Evolutionary conservation across 345 rosid genomes (phyloP).

Genomic region (Crucihimalaya himalaica): DNA sequence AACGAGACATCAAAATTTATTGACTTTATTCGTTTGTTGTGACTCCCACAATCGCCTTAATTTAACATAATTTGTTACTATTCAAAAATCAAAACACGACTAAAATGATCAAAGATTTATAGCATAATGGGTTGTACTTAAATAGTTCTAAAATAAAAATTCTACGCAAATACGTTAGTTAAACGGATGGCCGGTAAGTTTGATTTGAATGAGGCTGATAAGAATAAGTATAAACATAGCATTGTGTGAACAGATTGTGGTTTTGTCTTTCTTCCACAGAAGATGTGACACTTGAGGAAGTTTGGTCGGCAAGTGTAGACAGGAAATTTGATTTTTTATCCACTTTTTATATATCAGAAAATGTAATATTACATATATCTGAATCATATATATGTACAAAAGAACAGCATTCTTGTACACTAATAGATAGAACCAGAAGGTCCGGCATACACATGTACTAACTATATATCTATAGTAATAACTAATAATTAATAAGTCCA

Average conservation of each 20-base stretch:
- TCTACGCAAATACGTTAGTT: not conserved
- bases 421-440: not conserved
- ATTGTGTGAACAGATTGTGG: constrained; percentile 30
- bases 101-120: not conserved
- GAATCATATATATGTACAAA: not conserved
- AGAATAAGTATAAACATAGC: not conserved
- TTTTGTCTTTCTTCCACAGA: constrained; percentile 16
- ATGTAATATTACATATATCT: not conserved
- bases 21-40: not conserved
- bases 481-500: not conserved
- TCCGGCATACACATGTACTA: not conserved
- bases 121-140: not conserved
- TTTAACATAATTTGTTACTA: not conserved
- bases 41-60: not conserved
- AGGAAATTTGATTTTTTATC: not conserved
- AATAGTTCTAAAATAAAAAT: not conserved
- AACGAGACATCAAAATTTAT: not conserved
- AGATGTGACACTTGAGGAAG: constrained; percentile 37
- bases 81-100: not conserved
- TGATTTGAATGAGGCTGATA: not conserved
- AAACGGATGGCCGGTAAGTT: not conserved
- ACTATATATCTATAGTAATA: not conserved
- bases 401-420: not conserved
- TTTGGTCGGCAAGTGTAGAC: constrained; percentile 34
- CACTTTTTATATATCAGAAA: not conserved